Base-by-base conservation (phyloP, 805 yeast genomes). In the Danielia reshetovae region DNA sequence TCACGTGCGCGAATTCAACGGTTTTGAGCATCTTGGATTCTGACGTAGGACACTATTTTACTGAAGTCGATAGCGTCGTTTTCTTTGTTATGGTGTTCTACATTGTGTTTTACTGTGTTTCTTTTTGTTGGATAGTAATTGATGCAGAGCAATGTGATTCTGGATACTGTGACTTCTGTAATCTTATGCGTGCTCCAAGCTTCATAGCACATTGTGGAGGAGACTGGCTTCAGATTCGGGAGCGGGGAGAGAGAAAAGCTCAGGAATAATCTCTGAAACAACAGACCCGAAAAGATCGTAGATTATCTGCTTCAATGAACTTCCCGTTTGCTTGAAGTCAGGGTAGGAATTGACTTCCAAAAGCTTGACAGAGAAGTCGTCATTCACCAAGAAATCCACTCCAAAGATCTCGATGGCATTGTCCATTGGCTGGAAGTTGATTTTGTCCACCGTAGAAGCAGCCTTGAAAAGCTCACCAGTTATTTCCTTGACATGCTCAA, bases 321-420 rank as follows among this genome's bases (percentile, higher is more conserved):
- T 74, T 12, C 98, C 98, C 0, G 97, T 93, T 60, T 93, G 98
- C 52, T 87, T 88, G 63, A 93, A 93, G 55, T 93, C 98, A 1
- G 98, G 98, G 53, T 82, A 93, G 11, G 97, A 81, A 52, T 93
- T 93, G 29, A 88, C 85, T 57, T 93, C 97, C 27, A 90, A 61
- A 18, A 93, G 54, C 29, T 68, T 70, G 3, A 84, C 90, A 10
- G 69, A 55, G 15, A 58, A 53, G 19, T 75, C 64, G 2, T 59
- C 62, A 47, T 78, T 80, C 12, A 93, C 84, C 35, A 93, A 59
- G 57, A 88, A 89, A 56, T 93, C 98, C 11, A 93, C 67, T 0
- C 98, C 98, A 54, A 72, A 93, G 5, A 86, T 70, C 57, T 93
- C 98, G 53, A 85, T 75, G 0, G 94, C 90, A 57, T 87, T 87